Conservation (phyloP, 495 filamentous ascomycete genomes). For the Delitschia confertaspora region DNA sequence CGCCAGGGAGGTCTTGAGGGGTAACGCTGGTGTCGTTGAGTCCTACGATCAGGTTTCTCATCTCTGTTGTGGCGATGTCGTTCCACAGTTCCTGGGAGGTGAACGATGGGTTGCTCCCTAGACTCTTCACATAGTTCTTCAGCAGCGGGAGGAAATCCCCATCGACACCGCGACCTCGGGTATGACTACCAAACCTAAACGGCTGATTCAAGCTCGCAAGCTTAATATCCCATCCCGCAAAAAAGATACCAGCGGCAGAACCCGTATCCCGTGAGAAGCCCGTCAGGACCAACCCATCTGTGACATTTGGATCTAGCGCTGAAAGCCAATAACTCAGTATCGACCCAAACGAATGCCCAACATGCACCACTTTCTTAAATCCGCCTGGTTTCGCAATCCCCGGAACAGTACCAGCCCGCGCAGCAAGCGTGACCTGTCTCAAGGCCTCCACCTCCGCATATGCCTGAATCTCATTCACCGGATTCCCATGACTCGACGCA, state of each 20-base stretch:
- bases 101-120: not conserved
- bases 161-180: not conserved
- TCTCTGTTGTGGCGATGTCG: conserved; percentile 23
- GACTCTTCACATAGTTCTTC: conserved; percentile 1
- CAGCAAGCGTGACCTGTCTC: conserved; percentile 39
- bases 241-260: conserved; percentile 35
- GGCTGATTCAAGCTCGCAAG: conserved; percentile 42
- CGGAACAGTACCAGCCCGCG: conserved; percentile 39
- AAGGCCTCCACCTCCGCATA: conserved; percentile 46
- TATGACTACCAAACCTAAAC: conserved; percentile 33
- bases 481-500: conserved; percentile 46
- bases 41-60: conserved; percentile 22
- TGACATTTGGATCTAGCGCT: conserved; percentile 42
- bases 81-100: conserved; percentile 11
- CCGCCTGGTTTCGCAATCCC: conserved; percentile 15
- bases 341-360: conserved; percentile 50
- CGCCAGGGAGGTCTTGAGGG: conserved; percentile 31
- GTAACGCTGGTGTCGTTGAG: conserved; percentile 6
- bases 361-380: conserved; percentile 47
- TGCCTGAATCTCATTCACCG: conserved; percentile 46
- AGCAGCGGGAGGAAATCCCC: conserved; percentile 5
- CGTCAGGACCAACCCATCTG: conserved; percentile 50
- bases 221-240: conserved; percentile 34
- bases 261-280: too few species aligned
- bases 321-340: conserved; percentile 40